Evolutionary conservation across 225 moss, liverwort and hornwort species (phyloP).

Genomic region (Straminergon stramineum): DNA sequence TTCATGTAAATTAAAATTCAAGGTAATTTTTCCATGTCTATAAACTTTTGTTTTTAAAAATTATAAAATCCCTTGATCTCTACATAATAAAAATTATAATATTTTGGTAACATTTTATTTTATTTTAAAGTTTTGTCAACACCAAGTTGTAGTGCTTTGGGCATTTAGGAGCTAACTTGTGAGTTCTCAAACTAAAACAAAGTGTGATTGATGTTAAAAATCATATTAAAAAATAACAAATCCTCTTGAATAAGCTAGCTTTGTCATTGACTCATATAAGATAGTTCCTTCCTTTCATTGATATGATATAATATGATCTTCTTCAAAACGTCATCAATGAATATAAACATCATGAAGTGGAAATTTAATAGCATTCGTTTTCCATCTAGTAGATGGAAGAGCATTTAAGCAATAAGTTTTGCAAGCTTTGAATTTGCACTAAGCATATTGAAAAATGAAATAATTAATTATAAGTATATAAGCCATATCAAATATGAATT

Average conservation of each 20-base stretch:
- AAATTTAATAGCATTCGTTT: background rate
- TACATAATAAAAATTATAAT: no score
- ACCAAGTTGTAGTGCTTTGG: background rate
- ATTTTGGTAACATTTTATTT: no score
- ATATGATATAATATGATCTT: background rate
- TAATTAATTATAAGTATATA: no score
- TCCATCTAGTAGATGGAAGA: background rate
- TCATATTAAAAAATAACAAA: background rate
- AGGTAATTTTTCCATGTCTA: background rate
- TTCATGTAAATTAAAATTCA: background rate
- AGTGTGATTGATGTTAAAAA: background rate
- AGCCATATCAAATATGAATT: background rate
- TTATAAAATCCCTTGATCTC: no score
- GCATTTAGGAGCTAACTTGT: background rate
- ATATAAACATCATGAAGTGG: fast-evolving
- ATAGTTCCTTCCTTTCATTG: background rate
- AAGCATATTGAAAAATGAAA: background rate
- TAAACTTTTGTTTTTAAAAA: background rate
- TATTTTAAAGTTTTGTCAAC: background rate
- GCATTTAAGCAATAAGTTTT: background rate
- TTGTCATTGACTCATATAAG: background rate
- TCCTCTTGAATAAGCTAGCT: no score
- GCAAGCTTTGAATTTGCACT: background rate
- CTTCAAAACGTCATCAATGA: background rate
- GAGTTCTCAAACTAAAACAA: background rate